Evolutionary conservation across 2,329 filamentous ascomycete species (phyloP).

Genomic region (Penicillium psychrosexuale): DNA sequence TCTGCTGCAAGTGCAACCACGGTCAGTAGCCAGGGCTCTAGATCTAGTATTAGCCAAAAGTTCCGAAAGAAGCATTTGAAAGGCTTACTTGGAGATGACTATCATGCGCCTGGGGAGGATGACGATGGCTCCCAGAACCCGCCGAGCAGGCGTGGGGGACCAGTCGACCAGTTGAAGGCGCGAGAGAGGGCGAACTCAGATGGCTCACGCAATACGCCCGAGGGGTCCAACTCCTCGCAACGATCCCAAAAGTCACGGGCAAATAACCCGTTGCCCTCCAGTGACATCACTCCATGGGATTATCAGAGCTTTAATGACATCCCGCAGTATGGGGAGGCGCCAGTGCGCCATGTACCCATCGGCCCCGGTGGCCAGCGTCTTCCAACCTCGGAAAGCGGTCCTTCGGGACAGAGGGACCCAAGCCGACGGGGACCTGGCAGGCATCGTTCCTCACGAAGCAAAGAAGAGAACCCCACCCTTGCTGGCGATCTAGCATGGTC

Average conservation of each 20-base stretch:
- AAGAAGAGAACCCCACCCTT: slow-evolving; percentile 52
- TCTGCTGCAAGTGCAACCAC: slow-evolving; percentile 86
- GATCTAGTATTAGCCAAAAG: slow-evolving; percentile 65
- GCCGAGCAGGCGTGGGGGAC: slow-evolving; percentile 21
- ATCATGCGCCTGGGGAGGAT: slow-evolving; percentile 64
- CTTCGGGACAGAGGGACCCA: slow-evolving; percentile 50
- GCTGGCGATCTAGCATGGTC: slow-evolving; percentile 45
- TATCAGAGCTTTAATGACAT: slow-evolving; percentile 86
- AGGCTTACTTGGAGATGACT: slow-evolving; percentile 90
- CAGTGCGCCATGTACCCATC: slow-evolving; percentile 66
- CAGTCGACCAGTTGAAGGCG: slow-evolving; percentile 54
- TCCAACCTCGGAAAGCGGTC: slow-evolving; percentile 46
- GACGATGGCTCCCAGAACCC: slow-evolving; percentile 60
- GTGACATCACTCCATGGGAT: slow-evolving; percentile 95
- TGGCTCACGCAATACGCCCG: slow-evolving; percentile 55
- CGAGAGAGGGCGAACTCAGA: slow-evolving; percentile 82
- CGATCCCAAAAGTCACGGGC: slow-evolving; percentile 67
- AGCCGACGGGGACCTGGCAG: slow-evolving; percentile 52
- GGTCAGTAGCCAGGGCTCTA: slow-evolving; percentile 80
- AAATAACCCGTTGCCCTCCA: slow-evolving; percentile 75
- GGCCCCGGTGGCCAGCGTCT: slow-evolving; percentile 69
- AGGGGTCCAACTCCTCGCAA: slow-evolving; percentile 62
- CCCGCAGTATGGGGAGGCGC: slow-evolving; percentile 71
- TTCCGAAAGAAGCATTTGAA: slow-evolving; percentile 80
- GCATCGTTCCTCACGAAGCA: slow-evolving; percentile 51